These are phyloP conservation scores for Pythium oligandrum DNA, from an alignment of 352 stramenopile species.

Conservation along the genomic window DNA sequence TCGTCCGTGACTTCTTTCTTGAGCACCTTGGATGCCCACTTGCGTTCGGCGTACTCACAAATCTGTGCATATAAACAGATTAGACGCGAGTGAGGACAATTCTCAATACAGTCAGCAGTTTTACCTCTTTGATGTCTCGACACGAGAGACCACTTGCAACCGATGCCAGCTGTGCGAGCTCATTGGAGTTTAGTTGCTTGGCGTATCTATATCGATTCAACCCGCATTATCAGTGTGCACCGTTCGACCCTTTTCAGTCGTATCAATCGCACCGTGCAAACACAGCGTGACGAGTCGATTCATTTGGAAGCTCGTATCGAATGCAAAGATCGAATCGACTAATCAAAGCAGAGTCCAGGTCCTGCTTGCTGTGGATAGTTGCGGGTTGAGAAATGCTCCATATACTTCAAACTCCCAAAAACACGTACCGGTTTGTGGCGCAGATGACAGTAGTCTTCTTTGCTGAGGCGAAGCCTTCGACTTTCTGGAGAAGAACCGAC, in stretches of 20 bases:
- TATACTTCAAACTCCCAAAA: not conserved
- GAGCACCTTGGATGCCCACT: conserved; percentile 88
- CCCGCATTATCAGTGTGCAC: too few species aligned
- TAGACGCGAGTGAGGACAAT: not conserved
- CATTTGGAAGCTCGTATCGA: conserved; percentile 87
- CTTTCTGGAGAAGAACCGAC: conserved; percentile 89
- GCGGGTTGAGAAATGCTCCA: not conserved
- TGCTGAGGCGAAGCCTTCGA: conserved; percentile 90
- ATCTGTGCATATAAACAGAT: conserved; percentile 37
- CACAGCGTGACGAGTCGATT: conserved; percentile 76
- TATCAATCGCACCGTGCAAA: conserved; percentile 66
- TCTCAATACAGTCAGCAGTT: not conserved
- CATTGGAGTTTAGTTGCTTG: conserved; percentile 79
- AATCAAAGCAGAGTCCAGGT: conserved; percentile 90
- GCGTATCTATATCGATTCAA: conserved; percentile 50
- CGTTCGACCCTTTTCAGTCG: too few species aligned
- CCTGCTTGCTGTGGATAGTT: conserved; percentile 70
- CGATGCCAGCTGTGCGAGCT: conserved; percentile 72
- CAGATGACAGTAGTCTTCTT: conserved; percentile 92
- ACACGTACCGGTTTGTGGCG: conserved; percentile 80
- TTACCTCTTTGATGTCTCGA: conserved; percentile 92
- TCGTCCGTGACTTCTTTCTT: conserved; percentile 79
- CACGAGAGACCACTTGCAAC: conserved; percentile 87
- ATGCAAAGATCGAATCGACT: conserved; percentile 93
- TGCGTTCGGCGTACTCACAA: conserved; percentile 91